These are phyloP conservation scores for Skeletonema tropicum DNA, from an alignment of 108 stramenopile genomes.

Conservation along the genomic window DNA sequence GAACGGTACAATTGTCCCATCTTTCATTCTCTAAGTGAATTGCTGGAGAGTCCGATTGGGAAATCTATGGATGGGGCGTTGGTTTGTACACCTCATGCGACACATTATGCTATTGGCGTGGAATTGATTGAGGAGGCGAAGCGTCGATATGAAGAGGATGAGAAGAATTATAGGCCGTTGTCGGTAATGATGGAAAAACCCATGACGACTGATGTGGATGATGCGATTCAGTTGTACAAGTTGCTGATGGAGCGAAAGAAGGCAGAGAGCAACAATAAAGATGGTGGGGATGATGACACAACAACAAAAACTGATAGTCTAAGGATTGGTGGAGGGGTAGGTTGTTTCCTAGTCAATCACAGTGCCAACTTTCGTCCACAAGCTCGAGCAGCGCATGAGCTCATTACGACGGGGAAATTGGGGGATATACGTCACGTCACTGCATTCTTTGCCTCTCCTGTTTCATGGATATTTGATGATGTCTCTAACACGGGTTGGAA, in stretches of 20 bases:
- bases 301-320: not conserved
- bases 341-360: constrained; percentile 69
- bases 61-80: constrained; percentile 63
- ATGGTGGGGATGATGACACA: not conserved
- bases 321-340: constrained; percentile 19
- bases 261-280: not conserved
- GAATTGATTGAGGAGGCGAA: constrained; percentile 43
- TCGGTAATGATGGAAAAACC: constrained; percentile 82
- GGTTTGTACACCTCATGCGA: constrained; percentile 69
- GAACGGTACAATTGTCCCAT: constrained; percentile 50
- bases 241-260: constrained; percentile 18
- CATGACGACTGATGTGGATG: constrained; percentile 67
- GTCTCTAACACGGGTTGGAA: constrained; percentile 46
- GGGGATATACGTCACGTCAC: constrained; percentile 43
- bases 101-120: constrained; percentile 58
- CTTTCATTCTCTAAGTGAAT: constrained; percentile 53
- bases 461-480: constrained; percentile 63
- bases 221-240: constrained; percentile 51
- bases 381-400: constrained; percentile 52
- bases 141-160: constrained; percentile 34
- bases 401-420: constrained; percentile 39
- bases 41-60: constrained; percentile 42
- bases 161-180: constrained; percentile 27
- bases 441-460: constrained; percentile 59
- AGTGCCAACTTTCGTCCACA: constrained; percentile 71